Evolutionary conservation across 148 eudicot species (phyloP).

Genomic region (Linanthus parryae): DNA sequence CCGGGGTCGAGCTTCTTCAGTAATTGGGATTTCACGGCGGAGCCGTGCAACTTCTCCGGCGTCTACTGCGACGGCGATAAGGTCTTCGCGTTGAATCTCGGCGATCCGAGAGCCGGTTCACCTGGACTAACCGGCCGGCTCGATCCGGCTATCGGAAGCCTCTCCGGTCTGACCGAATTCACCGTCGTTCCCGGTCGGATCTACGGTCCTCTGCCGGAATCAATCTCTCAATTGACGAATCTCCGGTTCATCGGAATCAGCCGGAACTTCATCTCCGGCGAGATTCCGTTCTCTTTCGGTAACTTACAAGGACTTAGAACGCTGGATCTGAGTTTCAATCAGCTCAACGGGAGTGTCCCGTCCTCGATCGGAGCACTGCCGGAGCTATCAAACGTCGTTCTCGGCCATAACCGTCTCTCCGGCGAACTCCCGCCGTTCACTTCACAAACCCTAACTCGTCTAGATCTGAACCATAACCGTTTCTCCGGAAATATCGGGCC

Average conservation of each 20-base stretch:
- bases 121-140: conserved; percentile 71
- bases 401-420: conserved; percentile 51
- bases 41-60: conserved; percentile 81
- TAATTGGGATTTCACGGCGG: conserved; percentile 85
- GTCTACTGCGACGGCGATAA: conserved; percentile 55
- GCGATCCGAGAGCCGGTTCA: conserved; percentile 70
- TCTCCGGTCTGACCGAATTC: conserved; percentile 53
- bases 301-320: conserved; percentile 38
- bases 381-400: conserved; percentile 45
- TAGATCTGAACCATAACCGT: conserved; percentile 70
- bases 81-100: conserved; percentile 70
- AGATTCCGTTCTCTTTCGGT: conserved; percentile 48
- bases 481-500: conserved; percentile 54
- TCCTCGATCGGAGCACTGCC: conserved; percentile 38
- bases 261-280: conserved; percentile 58
- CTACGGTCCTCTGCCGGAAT: conserved; percentile 42
- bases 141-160: conserved; percentile 65
- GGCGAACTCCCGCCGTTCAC: conserved; percentile 51
- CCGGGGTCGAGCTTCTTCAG: conserved; percentile 63
- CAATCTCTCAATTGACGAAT: conserved; percentile 38
- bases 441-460: conserved; percentile 45
- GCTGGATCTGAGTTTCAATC: conserved; percentile 75
- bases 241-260: conserved; percentile 63
- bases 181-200: conserved; percentile 77
- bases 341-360: conserved; percentile 66